These are phyloP conservation scores for Candida suzukii DNA, from an alignment of 805 yeast species.

Conservation along the genomic window DNA sequence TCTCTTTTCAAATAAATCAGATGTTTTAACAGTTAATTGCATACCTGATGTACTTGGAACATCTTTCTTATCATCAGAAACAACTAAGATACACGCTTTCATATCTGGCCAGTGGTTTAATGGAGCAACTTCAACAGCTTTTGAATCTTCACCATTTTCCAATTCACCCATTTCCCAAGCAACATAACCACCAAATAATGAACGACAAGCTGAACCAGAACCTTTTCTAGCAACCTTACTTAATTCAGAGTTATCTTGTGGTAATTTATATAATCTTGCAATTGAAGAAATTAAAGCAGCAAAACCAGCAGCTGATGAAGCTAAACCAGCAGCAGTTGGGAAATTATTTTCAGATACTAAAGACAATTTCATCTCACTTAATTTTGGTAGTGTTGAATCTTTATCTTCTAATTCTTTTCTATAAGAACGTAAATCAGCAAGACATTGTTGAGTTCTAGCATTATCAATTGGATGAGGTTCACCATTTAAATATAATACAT, in stretches of 20 bases:
- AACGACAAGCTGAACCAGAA: conserved; percentile 97
- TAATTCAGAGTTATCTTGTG: conserved; percentile 78
- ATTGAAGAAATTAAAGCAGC: conserved; percentile 93
- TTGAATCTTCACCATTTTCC: conserved; percentile 82
- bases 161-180: conserved; percentile 96
- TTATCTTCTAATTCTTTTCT: conserved; percentile 54
- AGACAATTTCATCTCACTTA: conserved; percentile 60
- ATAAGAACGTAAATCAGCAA: conserved; percentile 63
- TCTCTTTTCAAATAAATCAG: conserved; percentile 79
- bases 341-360: conserved; percentile 93
- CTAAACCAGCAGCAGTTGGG: conserved; percentile 99
- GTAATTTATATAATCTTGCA: conserved; percentile 76
- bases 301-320: conserved; percentile 97
- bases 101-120: conserved; percentile 83
- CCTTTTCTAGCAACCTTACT: conserved; percentile 96
- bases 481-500: conserved; percentile 85
- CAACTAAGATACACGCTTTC: conserved; percentile 89
- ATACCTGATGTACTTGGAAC: conserved; percentile 93
- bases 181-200: conserved; percentile 94
- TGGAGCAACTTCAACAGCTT: conserved; percentile 89
- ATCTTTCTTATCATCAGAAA: conserved; percentile 88
- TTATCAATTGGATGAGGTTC: conserved; percentile 62
- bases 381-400: conserved; percentile 50
- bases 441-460: conserved; percentile 62
- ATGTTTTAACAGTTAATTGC: conserved; percentile 90